Evolutionary conservation across 148 eudicot genomes (phyloP), one percentile per base, ranked within the genome.

Genomic region (Rhododendron griersonianum): DNA sequence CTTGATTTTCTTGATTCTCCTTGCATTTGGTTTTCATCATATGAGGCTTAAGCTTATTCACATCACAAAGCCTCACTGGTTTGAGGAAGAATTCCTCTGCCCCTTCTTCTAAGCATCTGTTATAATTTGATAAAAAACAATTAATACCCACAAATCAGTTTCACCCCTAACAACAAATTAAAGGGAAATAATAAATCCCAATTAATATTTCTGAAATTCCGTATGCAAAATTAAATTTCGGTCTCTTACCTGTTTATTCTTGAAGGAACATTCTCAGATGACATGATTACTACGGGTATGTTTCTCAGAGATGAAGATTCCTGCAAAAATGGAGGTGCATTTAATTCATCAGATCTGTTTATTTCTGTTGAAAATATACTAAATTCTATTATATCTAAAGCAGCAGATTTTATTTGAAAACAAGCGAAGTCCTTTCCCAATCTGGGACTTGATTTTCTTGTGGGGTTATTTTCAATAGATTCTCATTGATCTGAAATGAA

Each of bases 251-350:
- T 94, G 90, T 73, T 93, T 86, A 97, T 95, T 84, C 99, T 94
- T 85, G 98, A 93, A 81, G 98, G 98, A 59, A 94, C 96, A 93
- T 97, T 92, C 88, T 97, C 99, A 63, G 99, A 97, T 65, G 99
- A 97, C 99, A 97, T 97, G 74, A 97, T 95, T 55, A 95, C 98
- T 50, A 97, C 98, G 19, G 99, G 99, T 91, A 97, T 97, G 87
- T 97, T 85, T 86, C 91, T 93, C 84, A 95, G 92, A 86, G 92
- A 83, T 37, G 98, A 91, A 30, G 98, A 97, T 90, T 94, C 96
- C 98, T 97, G 98, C 90, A 87, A 87, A 51, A 51, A 51, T 35
- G 2, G 45, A 80, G 33, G 19, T 67, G 59, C 80, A 87, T 47
- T 35, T 19, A 78, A 41, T 82, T 82, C 15, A 13, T 69, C 77